Base-by-base conservation (phyloP, 2,329 filamentous ascomycete genomes). In the Berkeleyomyces basicola region DNA sequence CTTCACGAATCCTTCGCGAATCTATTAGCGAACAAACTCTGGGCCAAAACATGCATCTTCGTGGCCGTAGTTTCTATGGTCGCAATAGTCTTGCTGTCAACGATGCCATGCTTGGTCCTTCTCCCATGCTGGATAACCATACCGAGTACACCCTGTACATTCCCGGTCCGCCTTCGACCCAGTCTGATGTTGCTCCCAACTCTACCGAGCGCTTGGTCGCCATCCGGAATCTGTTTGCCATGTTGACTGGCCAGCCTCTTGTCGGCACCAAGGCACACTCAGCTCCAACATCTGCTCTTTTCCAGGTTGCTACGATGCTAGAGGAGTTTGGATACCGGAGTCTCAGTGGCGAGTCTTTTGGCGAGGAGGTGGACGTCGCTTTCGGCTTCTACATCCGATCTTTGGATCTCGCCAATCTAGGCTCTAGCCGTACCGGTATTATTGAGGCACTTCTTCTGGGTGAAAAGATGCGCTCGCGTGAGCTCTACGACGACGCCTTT, bases 401-500 rank as follows among this genome's bases (percentile, higher is more conserved):
- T 71, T 77, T 90, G 65, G 79, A 78, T 23, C 75, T 97, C 40
- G 86, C 83, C 2, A 92, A 97, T 72, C 86, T 96, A 57, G 80
- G 90, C 62, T 76, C 82, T 65, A 95, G 88, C 70, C 82, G 86
- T 36, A 90, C 96, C 70, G 95, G 93, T 78, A 96, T 88, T 0
- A 78, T 97, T 33, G 90, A 97, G 73, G 88, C 86, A 0, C 79
- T 97, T 57, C 80, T 97, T n/a, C 77, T 99, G 9, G 91, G 88
- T 63, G 92, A 99, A 74, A 82, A 82, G 44, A 88, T 97, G 84
- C 85, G 85, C 64, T 95, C 82, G 58, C 82, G 86, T 68, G 80
- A 85, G 6, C 79, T 99, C 2, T 97, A 95, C 74, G 89, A 88
- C 64, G 90, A 96, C 72, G 90, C 89, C 0, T 97, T 96, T 69